phyloP scores from a whole-genome alignment of 768 basidiomycete species.

The Lentinula raphanica region DNA sequence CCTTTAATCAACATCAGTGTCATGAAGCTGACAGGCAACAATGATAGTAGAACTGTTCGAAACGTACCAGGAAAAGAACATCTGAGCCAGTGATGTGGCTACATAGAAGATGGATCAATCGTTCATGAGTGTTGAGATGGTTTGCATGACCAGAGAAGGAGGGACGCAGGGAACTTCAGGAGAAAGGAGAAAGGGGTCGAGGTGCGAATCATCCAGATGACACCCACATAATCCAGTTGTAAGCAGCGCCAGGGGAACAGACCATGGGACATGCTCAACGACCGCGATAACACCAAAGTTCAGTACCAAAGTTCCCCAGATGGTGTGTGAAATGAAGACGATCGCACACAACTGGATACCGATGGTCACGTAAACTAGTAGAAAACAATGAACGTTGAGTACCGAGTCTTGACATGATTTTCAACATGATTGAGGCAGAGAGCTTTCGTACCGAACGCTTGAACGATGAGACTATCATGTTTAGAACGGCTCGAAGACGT shows the following conservation, averaged over 20 bases:
- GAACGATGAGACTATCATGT: background rate
- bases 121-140: too few relatives aligned
- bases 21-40: too few relatives aligned
- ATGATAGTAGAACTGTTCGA: too few relatives aligned
- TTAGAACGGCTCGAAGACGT: background rate
- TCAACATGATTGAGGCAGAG: background rate
- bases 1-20: background rate
- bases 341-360: background rate
- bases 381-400: too few relatives aligned
- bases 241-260: background rate
- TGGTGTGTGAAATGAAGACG: background rate
- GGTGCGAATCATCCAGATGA: background rate
- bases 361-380: background rate
- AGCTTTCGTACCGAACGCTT: background rate
- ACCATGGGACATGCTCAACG: background rate
- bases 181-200: background rate
- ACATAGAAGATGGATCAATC: too few relatives aligned
- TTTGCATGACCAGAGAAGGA: too few relatives aligned
- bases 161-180: too few relatives aligned
- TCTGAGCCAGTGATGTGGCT: background rate
- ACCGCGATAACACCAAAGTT: background rate
- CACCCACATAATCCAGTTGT: background rate
- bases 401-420: background rate
- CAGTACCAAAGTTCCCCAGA: background rate
- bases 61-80: slow-evolving; percentile 1